These are phyloP conservation scores for Mycena haematopus DNA, from an alignment of 768 basidiomycete species.

Conservation along the genomic window DNA sequence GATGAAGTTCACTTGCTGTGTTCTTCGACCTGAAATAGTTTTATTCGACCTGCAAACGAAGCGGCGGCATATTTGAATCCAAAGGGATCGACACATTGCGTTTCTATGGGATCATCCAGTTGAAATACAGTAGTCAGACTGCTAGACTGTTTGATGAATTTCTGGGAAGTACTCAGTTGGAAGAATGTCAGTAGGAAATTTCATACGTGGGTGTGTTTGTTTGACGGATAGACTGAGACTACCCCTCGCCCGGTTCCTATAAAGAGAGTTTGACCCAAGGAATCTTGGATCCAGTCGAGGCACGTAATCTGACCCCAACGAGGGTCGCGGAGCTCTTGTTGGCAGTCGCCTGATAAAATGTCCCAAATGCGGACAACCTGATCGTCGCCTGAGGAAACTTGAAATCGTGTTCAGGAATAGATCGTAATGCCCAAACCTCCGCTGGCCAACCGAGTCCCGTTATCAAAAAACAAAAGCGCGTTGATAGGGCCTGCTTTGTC, in stretches of 20 bases:
- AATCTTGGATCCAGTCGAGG: background rate
- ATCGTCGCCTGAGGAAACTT: background rate
- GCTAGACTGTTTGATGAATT: background rate
- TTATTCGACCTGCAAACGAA: background rate
- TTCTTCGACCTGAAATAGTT: background rate
- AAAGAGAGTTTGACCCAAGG: background rate
- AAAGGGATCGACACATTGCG: no score
- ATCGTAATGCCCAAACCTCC: background rate
- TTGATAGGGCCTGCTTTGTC: background rate
- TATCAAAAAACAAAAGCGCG: background rate
- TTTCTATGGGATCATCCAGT: background rate
- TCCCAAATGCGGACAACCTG: slow-evolving; percentile 1
- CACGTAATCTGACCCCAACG: background rate
- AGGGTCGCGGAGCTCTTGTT: background rate
- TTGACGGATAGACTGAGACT: background rate
- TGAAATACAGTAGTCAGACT: background rate
- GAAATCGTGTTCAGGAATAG: background rate
- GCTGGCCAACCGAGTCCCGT: background rate
- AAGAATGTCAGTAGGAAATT: no score
- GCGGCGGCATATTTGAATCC: background rate
- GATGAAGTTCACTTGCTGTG: background rate
- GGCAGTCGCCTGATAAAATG: slow-evolving; percentile 1
- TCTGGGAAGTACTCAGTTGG: background rate
- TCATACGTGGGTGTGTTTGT: background rate
- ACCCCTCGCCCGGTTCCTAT: background rate